phyloP scores from a whole-genome alignment of 1,139 yeast genomes.

The Blastobotrys capitulatus region DNA sequence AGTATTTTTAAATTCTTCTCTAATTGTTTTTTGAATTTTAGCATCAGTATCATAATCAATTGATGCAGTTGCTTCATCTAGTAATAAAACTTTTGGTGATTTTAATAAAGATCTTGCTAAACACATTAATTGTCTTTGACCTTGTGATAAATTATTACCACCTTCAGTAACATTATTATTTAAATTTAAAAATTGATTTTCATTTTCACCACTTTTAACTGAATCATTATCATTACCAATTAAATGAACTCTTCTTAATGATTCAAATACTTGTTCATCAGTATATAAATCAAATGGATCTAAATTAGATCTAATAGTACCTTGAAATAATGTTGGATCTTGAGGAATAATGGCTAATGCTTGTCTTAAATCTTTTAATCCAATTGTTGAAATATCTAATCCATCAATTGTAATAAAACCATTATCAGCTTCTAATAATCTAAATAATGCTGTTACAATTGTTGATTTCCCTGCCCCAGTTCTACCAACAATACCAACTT shows the following conservation, averaged over 20 bases:
- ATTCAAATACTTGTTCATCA: conserved; percentile 73
- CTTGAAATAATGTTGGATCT: conserved; percentile 86
- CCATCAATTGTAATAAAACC: conserved; percentile 83
- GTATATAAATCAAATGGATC: conserved; percentile 73
- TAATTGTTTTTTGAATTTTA: conserved; percentile 80
- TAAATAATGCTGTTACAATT: conserved; percentile 87
- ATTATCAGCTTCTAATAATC: conserved; percentile 86
- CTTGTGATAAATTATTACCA: conserved; percentile 89
- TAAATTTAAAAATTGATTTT: conserved; percentile 72
- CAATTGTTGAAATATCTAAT: conserved; percentile 83
- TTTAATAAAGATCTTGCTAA: conserved; percentile 83
- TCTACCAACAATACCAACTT: conserved; percentile 94
- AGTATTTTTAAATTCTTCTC: conserved; percentile 75
- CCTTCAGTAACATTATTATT: conserved; percentile 74
- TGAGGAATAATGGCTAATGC: conserved; percentile 90
- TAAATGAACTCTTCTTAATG: conserved; percentile 80
- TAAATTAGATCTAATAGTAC: conserved; percentile 73
- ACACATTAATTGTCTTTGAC: conserved; percentile 92
- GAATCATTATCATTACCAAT: conserved; percentile 29
- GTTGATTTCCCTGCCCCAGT: conserved; percentile 99
- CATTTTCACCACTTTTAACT: conserved; percentile 44
- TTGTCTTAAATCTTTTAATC: conserved; percentile 71
- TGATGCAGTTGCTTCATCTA: conserved; percentile 97
- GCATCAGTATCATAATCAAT: conserved; percentile 93
- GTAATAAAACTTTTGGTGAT: conserved; percentile 76